Base-by-base conservation (phyloP, 2,329 filamentous ascomycete genomes). In the Rachicladosporium sp. region DNA sequence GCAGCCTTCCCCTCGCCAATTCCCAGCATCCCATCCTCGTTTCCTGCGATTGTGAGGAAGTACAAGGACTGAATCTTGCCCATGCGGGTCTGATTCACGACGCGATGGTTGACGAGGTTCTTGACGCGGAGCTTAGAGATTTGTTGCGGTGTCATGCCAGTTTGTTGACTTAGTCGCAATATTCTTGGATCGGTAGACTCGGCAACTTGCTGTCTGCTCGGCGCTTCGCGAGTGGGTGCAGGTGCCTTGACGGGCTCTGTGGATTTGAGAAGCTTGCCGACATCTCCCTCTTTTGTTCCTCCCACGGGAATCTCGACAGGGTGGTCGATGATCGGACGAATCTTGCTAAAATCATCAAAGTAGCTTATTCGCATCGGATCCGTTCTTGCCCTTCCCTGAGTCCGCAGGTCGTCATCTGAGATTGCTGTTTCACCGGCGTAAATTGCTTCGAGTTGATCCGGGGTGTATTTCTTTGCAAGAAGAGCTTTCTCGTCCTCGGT, bases 11-110 rank as follows among this genome's bases (percentile, higher is more conserved):
- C 88, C 63, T 89, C 82, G 41, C 91, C 91, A 43, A 96, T 71
- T 8, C 91, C 91, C 27, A 98, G 64, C 54, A 89, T 73, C 10
- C 91, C 91, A 49, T 91, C 74, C 43, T 77, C 74, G 63, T 96
- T 93, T 38, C 91, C 91, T 4, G 87, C 88, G 50, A 95, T 78
- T 31, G 78, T 78, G 45, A 96, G 66, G 51, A 77, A 71, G 54
- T 89, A 93, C 31, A 71, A 54, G 60, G 80, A 84, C 50, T 73
- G 72, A 44, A 98, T 80, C 71, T 96, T 98, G 58, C 91, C 91
- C 64, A 98, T 77, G 68, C 89, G 83, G 13, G 91, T 96, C 71
- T 96, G 89, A 66, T 98, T 96, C 48, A 76, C 70, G 43, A 98
- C 91, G 31, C 65, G 63, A 55, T 89, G 83, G 3, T 57, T 56